Percentiles rank a stretch among this genome's conserved stretches.
Conservation (phyloP, 2,329 filamentous ascomycete species). For the Botrytis byssoidea region DNA sequence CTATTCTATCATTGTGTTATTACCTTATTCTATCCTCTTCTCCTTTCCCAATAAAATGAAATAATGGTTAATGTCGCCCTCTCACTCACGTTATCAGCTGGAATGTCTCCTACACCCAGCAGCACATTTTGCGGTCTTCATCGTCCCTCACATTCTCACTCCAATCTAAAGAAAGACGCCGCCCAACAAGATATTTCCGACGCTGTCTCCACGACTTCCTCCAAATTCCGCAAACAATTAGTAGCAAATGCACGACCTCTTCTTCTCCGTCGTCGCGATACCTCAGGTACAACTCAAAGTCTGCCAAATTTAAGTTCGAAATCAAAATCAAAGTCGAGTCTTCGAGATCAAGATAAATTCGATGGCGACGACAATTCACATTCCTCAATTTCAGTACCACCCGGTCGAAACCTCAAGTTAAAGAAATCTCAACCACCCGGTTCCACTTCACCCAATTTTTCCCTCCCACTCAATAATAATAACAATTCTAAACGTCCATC, state of each 20-base stretch:
- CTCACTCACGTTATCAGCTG: not conserved
- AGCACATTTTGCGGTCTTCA: conserved; percentile 11
- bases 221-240: not conserved
- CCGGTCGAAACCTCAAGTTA: not conserved
- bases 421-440: conserved; percentile 2
- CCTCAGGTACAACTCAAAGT: not conserved
- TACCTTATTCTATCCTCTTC: too few species aligned
- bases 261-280: not conserved
- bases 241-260: conserved; percentile 1
- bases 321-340: not conserved
- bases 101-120: conserved; percentile 8
- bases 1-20: not conserved
- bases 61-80: conserved; percentile 17
- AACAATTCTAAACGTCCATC: conserved; percentile 12
- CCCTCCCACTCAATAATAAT: conserved; percentile 12
- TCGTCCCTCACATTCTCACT: not conserved
- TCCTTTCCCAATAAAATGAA: not conserved
- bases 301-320: not conserved
- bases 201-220: not conserved
- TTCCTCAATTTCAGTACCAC: not conserved
- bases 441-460: not conserved
- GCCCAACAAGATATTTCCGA: not conserved
- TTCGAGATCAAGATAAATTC: not conserved
- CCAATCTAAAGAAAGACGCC: not conserved
- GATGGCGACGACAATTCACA: not conserved